These are phyloP conservation scores for Penicillium janthinellum DNA, from an alignment of 2,329 filamentous ascomycete species.

Conservation along the genomic window DNA sequence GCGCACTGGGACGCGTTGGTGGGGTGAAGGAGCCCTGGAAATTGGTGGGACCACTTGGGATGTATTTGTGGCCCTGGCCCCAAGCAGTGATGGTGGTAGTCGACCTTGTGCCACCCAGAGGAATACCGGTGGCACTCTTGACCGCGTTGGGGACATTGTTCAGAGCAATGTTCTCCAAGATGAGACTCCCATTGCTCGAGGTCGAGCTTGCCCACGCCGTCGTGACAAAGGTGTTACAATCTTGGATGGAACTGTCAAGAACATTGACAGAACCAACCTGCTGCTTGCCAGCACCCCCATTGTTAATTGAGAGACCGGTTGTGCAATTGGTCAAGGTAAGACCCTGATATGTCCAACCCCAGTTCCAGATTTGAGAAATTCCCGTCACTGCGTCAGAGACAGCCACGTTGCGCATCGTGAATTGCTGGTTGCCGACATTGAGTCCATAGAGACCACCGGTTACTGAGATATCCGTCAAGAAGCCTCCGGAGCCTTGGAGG, in stretches of 20 bases:
- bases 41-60: constrained; percentile 46
- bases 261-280: constrained; percentile 58
- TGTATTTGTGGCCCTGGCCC: constrained; percentile 50
- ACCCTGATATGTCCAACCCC: constrained; percentile 60
- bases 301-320: constrained; percentile 55
- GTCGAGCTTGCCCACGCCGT: constrained; percentile 50
- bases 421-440: constrained; percentile 66
- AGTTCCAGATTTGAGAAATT: constrained; percentile 61
- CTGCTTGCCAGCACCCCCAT: constrained; percentile 45
- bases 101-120: constrained; percentile 41
- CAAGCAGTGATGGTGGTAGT: constrained; percentile 43
- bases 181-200: constrained; percentile 51
- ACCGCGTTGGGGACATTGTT: constrained; percentile 53
- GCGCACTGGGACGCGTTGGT: constrained; percentile 44
- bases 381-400: constrained; percentile 56
- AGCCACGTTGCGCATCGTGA: constrained; percentile 59
- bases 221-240: constrained; percentile 53
- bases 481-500: constrained; percentile 55
- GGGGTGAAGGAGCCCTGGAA: constrained; percentile 50
- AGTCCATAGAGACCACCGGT: constrained; percentile 62
- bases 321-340: constrained; percentile 56
- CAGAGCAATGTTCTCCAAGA: constrained; percentile 58
- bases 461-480: constrained; percentile 62
- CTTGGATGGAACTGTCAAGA: constrained; percentile 57
- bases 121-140: constrained; percentile 39